These are phyloP conservation scores for Geosmithia putterillii DNA, from an alignment of 2,329 filamentous ascomycete genomes.

Conservation along the genomic window DNA sequence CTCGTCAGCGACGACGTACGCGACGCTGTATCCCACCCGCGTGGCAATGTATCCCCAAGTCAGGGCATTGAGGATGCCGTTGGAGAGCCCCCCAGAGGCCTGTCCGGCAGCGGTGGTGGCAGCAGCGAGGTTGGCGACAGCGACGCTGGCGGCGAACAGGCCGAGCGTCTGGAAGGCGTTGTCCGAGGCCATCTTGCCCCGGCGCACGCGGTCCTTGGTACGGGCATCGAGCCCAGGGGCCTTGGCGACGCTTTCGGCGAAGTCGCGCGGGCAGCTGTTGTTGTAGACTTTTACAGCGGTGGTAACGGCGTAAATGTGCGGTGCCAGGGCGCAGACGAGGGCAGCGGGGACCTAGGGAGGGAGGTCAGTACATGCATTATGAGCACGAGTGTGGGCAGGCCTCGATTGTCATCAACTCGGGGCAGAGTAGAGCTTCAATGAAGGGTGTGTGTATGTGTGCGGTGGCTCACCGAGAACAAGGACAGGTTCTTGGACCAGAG, in stretches of 20 bases:
- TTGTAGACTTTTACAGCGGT: slow-evolving; percentile 21
- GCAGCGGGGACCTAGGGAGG: slow-evolving; percentile 24
- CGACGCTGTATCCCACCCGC: slow-evolving; percentile 25
- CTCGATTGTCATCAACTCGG: too few relatives aligned
- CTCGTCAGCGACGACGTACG: slow-evolving; percentile 30
- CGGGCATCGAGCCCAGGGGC: slow-evolving; percentile 12
- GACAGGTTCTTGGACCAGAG: slow-evolving; percentile 23
- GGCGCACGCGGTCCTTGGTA: slow-evolving; percentile 37
- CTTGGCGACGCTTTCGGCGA: slow-evolving; percentile 15
- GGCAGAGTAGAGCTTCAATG: too few relatives aligned
- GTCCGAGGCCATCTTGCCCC: slow-evolving; percentile 34
- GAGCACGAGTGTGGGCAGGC: too few relatives aligned
- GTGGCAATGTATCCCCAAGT: slow-evolving; percentile 24
- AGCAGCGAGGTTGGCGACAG: slow-evolving; percentile 29
- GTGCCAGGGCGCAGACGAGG: slow-evolving; percentile 19
- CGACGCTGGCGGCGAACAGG: slow-evolving; percentile 27
- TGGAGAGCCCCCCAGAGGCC: slow-evolving; percentile 23
- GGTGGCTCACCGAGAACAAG: slow-evolving; percentile 13
- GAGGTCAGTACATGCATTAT: too few relatives aligned
- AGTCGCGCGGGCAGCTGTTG: slow-evolving; percentile 22
- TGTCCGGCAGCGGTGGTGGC: too few relatives aligned
- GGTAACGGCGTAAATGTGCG: slow-evolving; percentile 19
- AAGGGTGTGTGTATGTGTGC: too few relatives aligned
- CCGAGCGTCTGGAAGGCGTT: slow-evolving; percentile 33
- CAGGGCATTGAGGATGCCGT: slow-evolving; percentile 24